These are phyloP conservation scores for Aspergillus wentii DNA, from an alignment of 495 filamentous ascomycete species.

Conservation along the genomic window DNA sequence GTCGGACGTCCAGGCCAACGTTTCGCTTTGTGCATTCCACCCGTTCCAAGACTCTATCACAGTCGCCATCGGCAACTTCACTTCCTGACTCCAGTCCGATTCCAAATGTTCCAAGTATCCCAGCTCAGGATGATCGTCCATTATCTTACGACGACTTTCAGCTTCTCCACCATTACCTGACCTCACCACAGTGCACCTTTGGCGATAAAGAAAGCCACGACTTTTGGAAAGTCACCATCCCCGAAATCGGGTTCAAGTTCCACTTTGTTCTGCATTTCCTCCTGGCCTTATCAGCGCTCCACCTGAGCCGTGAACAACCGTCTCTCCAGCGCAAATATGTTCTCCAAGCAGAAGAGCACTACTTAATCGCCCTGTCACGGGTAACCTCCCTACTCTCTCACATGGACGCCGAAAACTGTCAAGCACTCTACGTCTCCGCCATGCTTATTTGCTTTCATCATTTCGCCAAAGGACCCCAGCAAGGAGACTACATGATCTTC, in stretches of 20 bases:
- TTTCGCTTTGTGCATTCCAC: too few relatives aligned
- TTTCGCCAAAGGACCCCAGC: conserved; percentile 28
- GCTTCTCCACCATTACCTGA: conserved; percentile 35
- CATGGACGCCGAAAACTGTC: conserved; percentile 29
- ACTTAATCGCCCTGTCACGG: conserved; percentile 32
- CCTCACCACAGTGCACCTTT: conserved; percentile 28
- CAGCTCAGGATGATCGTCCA: conserved; percentile 7
- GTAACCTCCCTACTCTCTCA: conserved; percentile 26
- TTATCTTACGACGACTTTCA: conserved; percentile 29
- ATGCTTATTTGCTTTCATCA: conserved; percentile 36
- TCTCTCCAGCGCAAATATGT: conserved; percentile 16
- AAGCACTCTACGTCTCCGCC: conserved; percentile 39
- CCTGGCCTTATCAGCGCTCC: conserved; percentile 33
- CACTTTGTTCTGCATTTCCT: conserved; percentile 36
- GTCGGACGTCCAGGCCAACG: background rate
- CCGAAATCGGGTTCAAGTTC: conserved; percentile 29
- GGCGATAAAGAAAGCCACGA: conserved; percentile 14
- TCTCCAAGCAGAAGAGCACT: conserved; percentile 30
- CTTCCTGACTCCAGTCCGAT: too few relatives aligned
- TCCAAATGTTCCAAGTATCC: background rate
- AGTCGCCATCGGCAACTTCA: too few relatives aligned
- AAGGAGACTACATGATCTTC: conserved; percentile 33
- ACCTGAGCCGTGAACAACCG: conserved; percentile 29
- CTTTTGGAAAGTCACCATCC: conserved; percentile 28
- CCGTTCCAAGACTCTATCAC: too few relatives aligned